These are phyloP conservation scores for Flammula alnicola DNA, from an alignment of 1,284 basidiomycete species.

Conservation along the genomic window DNA sequence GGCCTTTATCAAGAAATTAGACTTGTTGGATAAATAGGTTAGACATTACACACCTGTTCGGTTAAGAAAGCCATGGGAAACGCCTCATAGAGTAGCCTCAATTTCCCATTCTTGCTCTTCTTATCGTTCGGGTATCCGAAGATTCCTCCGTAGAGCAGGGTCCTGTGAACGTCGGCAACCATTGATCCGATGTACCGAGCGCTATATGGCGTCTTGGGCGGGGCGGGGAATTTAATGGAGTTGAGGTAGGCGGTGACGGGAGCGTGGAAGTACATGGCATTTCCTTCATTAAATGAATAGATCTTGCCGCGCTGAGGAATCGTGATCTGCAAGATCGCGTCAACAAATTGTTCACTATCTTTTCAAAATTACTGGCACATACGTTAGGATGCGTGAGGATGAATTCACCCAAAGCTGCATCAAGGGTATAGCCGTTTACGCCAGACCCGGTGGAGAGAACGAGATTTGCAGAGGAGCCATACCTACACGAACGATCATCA, in stretches of 20 bases:
- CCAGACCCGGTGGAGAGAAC: constrained; percentile 95
- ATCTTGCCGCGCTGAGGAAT: constrained; percentile 97
- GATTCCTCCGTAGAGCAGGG: constrained; percentile 96
- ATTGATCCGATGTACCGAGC: constrained; percentile 98
- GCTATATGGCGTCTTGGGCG: constrained; percentile 83
- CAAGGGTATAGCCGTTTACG: constrained; percentile 98
- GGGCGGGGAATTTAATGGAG: constrained; percentile 89
- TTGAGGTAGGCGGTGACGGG: constrained; percentile 90
- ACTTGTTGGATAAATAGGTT: constrained; percentile 3
- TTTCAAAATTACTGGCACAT: constrained; percentile 31
- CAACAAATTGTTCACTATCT: constrained; percentile 4
- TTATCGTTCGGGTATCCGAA: constrained; percentile 99
- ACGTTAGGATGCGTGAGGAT: constrained; percentile 98
- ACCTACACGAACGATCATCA: constrained; percentile 56
- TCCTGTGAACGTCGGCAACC: constrained; percentile 98
- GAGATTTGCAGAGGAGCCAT: constrained; percentile 97
- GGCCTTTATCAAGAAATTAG: constrained; percentile 56
- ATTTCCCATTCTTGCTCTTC: constrained; percentile 96
- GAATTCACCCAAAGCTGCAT: constrained; percentile 96
- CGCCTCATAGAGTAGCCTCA: constrained; percentile 95
- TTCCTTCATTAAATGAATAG: constrained; percentile 99
- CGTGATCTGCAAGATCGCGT: constrained; percentile 65
- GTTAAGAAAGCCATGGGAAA: constrained; percentile 99
- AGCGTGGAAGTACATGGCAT: constrained; percentile 92
- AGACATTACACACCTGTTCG: constrained; percentile 73